These are phyloP conservation scores for Lotmaria passim DNA, from an alignment of 208 protist species.

Conservation along the genomic window DNA sequence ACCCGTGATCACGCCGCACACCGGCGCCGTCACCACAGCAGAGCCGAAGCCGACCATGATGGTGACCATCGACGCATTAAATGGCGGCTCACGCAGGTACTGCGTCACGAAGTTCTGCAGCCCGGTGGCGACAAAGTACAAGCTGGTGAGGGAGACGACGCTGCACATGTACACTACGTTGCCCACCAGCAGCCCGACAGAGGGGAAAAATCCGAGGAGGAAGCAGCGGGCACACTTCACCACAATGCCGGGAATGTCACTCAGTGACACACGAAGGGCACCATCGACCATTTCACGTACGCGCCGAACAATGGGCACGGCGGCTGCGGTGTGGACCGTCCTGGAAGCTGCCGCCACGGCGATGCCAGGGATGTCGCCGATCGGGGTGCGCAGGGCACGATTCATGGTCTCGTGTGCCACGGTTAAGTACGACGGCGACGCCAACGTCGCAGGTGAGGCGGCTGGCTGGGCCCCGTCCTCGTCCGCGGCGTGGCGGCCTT, in stretches of 20 bases:
- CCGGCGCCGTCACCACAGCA: conserved; percentile 80
- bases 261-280: neutral
- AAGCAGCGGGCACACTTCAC: neutral
- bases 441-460: too few species aligned
- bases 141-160: conserved; percentile 78
- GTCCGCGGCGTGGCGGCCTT: too few species aligned
- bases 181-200: conserved; percentile 35
- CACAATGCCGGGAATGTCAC: neutral
- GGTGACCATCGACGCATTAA: conserved; percentile 79
- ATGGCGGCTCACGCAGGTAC: conserved; percentile 82
- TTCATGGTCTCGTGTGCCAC: neutral
- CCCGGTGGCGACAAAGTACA: conserved; percentile 93
- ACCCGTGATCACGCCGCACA: conserved; percentile 83
- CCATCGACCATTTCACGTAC: neutral
- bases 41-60: conserved; percentile 86
- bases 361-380: neutral
- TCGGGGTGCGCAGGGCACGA: neutral
- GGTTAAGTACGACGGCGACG: neutral
- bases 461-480: too few species aligned
- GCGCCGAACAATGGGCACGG: too few species aligned
- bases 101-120: conserved; percentile 93
- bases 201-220: neutral
- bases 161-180: conserved; percentile 82
- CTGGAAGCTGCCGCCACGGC: neutral
- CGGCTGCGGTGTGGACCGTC: too few species aligned